Evolutionary conservation across 306 rosid genomes (phyloP), one percentile per base, ranked within the genome.

Genomic region (Macrotyloma uniflorum): DNA sequence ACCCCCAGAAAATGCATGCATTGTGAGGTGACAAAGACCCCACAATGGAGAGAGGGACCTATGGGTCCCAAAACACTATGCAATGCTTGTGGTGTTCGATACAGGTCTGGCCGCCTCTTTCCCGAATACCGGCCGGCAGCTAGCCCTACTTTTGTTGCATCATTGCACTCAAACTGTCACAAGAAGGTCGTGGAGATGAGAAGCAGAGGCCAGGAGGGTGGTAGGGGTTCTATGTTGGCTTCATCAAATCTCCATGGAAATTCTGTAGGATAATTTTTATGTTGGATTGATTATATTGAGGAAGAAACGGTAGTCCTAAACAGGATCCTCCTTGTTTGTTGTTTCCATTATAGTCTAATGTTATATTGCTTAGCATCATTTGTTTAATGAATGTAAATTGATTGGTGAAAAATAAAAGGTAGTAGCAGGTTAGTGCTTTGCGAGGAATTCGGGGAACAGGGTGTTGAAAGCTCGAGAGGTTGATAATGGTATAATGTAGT

Each of bases 31-130:
- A 88, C 90, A 13, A 87, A 83, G 71, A 93, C 98, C 45, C 98
- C 98, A 5, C 98, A 91, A 55, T 93, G 98, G 98, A 82, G 98
- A 73, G 98, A 93, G 82, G 98, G 98, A 3, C 96, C 98, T 6
- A 80, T 84, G 73, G 98, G 98, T 10, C 98, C 98, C 1, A 93
- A 93, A 79, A 93, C 98, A 6, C 87, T 93, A 0, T 93, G 98
- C 87, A 93, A 93, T 77, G 98, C 98, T 13, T 93, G 98, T 19
- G 98, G 98, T 3, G 98, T 93, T 69, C 93, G 96, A n/a, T 91
- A 82, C 79, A 85, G 98, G 87, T 88, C 94, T 0, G 98, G 98
- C 20, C 94, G 94, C 65, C 91, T 93, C 72, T 89, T 76, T 54
- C 98, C 98, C 0, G 98, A 93, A 84, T 93, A 93, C 82, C 88